phyloP scores from a whole-genome alignment of 768 basidiomycete genomes.

The Macrolepiota dolichaula region DNA sequence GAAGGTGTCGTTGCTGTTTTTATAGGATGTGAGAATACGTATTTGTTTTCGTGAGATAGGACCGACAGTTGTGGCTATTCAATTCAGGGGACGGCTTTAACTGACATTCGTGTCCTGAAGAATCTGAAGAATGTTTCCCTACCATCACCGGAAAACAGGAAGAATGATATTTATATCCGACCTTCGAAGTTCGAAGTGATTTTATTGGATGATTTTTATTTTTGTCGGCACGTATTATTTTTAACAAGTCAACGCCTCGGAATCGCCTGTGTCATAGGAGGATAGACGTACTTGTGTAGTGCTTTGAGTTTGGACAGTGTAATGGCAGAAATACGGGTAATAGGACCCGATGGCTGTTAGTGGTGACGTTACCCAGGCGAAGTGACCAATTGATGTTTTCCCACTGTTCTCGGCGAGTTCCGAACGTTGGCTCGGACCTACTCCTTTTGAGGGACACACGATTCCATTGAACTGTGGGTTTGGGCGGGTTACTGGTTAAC shows the following conservation, averaged over 20 bases:
- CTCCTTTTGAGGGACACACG: background rate
- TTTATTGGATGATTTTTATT: background rate
- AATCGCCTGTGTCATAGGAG: background rate
- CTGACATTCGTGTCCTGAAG: background rate
- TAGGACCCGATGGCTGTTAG: background rate
- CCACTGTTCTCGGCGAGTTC: slow-evolving; percentile 2
- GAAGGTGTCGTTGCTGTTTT: background rate
- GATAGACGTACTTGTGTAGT: background rate
- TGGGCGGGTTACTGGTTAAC: background rate
- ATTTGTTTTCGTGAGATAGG: background rate
- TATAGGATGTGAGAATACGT: background rate
- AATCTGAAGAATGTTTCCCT: background rate
- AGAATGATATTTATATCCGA: background rate
- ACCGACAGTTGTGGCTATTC: background rate
- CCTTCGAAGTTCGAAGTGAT: background rate
- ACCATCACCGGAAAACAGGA: background rate
- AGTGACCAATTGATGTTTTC: background rate
- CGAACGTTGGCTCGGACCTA: slow-evolving; percentile 9
- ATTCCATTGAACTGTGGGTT: background rate
- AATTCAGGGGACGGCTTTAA: background rate
- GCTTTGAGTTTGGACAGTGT: background rate
- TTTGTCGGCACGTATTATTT: background rate
- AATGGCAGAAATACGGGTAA: background rate
- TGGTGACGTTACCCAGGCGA: background rate
- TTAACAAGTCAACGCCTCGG: background rate